Base-by-base conservation (phyloP, 768 basidiomycete genomes). In the Lactifluus volemus region DNA sequence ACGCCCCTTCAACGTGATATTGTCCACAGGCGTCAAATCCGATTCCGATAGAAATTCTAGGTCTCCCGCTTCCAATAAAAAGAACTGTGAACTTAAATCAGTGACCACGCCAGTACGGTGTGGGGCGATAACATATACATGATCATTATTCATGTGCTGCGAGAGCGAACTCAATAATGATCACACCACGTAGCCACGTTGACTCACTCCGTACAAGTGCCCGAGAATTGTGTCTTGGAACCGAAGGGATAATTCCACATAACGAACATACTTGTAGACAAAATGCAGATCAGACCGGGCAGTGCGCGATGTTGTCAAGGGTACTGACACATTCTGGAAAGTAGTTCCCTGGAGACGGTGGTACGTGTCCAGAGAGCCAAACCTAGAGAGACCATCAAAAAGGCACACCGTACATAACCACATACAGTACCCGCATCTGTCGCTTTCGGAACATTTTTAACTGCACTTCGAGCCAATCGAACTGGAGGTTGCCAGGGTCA, bases 391-490 rank as follows among this genome's bases (percentile, higher is more conserved):
- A 44, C 12, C 51, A 64, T 60, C 58, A 64, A 55, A 10, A 39
- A 53, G 45, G 4, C 32, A 39, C 25, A 51, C 39, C 39, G 39
- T 21, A 49, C 7, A 47, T 53, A 53, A 19, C 42, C 2, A 9
- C 34, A 44, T 19, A 9, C 25, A 32, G 44, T 68, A 86, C 88
- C 78, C 91, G 84, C 83, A 93, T 86, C 39, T 81, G 82, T 58
- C 87, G 76, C 4, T 79, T 72, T 60, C 88, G 78, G 71, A 85
- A 92, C 58, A 72, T 74, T 51, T 81, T 74, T 19, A 97, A 76
- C 72, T 93, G 92, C 2, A 89, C 89, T 61, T 91, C 90, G 12
- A 97, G 77, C 93, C 93, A 97, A 71, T 92, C 88, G 66, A 95
- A 78, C 69, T 97, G 79, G 29, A 92, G 77, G 65, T 91, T 91